Conservation (phyloP, 2,329 filamentous ascomycete species). For the Zalaria obscura region DNA sequence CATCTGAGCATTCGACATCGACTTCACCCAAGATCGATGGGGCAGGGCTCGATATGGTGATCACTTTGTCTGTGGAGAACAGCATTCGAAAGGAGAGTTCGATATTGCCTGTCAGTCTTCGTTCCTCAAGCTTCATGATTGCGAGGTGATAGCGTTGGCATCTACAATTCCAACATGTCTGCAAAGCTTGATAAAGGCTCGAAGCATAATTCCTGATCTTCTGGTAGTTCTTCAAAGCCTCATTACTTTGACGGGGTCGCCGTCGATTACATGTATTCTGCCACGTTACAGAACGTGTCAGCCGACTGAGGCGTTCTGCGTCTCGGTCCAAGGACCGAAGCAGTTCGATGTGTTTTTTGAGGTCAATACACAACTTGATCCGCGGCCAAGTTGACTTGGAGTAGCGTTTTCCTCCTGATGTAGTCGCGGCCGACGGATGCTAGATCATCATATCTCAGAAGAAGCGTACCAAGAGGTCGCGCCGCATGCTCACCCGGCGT, state of each 20-base stretch:
- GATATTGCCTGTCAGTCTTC: neutral
- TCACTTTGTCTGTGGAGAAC: neutral
- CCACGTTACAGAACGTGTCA: neutral
- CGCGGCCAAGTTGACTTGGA: neutral
- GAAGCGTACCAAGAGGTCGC: too few species aligned
- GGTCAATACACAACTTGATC: neutral
- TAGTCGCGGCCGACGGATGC: too few species aligned
- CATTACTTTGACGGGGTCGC: neutral
- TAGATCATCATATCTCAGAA: too few species aligned
- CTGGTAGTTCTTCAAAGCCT: neutral
- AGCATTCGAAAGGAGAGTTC: neutral
- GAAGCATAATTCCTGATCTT: neutral
- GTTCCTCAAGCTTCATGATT: neutral
- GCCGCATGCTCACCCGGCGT: too few species aligned
- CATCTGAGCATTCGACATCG: too few species aligned
- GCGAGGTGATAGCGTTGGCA: neutral
- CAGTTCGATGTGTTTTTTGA: neutral
- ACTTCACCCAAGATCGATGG: too few species aligned
- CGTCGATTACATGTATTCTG: neutral
- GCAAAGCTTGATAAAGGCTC: neutral
- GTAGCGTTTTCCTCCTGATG: neutral
- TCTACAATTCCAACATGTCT: neutral
- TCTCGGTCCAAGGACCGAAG: neutral
- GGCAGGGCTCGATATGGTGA: too few species aligned
- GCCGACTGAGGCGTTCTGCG: neutral